Evolutionary conservation across 495 filamentous ascomycete genomes (phyloP), one percentile per base, ranked within the genome.

Genomic region (Talaromyces borbonicus): DNA sequence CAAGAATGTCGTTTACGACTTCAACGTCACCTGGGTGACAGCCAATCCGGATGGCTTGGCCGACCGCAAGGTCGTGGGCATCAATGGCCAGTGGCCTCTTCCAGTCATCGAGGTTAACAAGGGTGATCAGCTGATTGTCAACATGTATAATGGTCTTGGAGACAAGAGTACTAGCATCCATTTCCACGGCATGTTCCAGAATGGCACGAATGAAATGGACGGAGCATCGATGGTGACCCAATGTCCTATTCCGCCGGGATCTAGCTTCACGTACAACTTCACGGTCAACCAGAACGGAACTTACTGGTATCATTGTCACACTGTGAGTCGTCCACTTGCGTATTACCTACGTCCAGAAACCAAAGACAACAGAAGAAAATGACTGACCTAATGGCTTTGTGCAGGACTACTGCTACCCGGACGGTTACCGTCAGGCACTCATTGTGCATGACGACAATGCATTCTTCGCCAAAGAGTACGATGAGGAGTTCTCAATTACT

Each of bases 241-340:
- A 54, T 92, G 86, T 47, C 59, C 75, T 1, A 70, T 87, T 32
- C 60, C 71, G 7, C 80, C 84, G 0, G 85, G 83, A 7, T 56
- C 62, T 20, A 74, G 67, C 19, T 75, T 88, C 38, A 84, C 73
- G 5, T 89, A 90, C 55, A 80, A 88, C 55, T 90, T 90, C 57
- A 85, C 80, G 5, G 81, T 87, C 58, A 66, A 83, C 47, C 80
- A 88, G 57, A 77, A 76, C 8, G 85, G 85, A 23, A 85, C 83
- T 0, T 89, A 86, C 61, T 90, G 86, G 86, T 90, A 89, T 53
- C 85, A 90, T 57, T 85, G 80, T 9, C 85, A 90, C 53, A 69
- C 71, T 20, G 35, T 38, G 22, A 38, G 35, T 38, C 4, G 12
- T n/a, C n/a, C n/a, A n/a, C n/a, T n/a, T n/a, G n/a, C n/a, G n/a